Percentiles rank a stretch among this genome's conserved stretches.
Conservation (phyloP, 1,284 basidiomycete genomes). For the Irpex sp. region DNA sequence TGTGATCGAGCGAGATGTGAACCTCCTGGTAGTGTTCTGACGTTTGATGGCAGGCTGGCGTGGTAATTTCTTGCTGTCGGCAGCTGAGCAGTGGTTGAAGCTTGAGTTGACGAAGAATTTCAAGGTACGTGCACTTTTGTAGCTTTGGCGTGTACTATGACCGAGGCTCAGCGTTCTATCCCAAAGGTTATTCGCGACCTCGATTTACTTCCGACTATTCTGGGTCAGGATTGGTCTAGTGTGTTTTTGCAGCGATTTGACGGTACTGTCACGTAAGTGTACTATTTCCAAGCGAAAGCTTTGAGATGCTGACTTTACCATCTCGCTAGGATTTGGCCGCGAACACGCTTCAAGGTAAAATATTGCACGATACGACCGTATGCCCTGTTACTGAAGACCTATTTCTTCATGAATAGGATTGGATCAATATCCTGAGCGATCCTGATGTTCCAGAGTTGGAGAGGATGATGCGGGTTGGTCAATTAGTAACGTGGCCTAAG, state of each 20-base stretch:
- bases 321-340: conserved; percentile 72
- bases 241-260: conserved; percentile 91
- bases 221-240: conserved; percentile 93
- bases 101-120: conserved; percentile 94
- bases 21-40: not conserved
- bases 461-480: conserved; percentile 81
- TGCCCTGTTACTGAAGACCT: no score
- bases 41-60: conserved; percentile 65
- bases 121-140: conserved; percentile 43
- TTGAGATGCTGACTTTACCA: conserved; percentile 4
- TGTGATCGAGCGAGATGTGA: conserved; percentile 18
- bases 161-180: not conserved
- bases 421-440: conserved; percentile 80
- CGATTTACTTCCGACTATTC: conserved; percentile 81
- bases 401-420: conserved; percentile 49
- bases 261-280: conserved; percentile 70
- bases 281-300: not conserved
- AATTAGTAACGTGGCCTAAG: conserved; percentile 94
- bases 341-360: conserved; percentile 67
- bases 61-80: conserved; percentile 92
- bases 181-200: conserved; percentile 82
- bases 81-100: conserved; percentile 90
- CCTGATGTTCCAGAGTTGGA: conserved; percentile 75
- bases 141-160: not conserved
- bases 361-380: no score